Conservation (phyloP, 2,329 filamentous ascomycete species). For the Tolypocladium nubicola region DNA sequence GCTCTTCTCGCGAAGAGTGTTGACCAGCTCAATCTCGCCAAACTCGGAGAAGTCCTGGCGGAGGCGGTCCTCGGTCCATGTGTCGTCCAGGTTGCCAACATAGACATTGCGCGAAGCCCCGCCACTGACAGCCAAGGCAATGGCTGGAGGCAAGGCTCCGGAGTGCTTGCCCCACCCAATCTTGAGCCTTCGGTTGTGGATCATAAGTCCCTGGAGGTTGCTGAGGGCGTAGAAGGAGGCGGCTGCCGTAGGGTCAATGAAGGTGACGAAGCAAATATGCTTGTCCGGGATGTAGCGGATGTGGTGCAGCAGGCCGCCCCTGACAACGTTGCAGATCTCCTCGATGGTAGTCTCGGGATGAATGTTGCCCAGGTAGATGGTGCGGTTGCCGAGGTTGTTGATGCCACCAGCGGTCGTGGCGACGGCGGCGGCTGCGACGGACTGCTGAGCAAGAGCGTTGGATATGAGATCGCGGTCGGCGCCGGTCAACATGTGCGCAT, state of each 20-base stretch:
- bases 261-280: conserved; percentile 99
- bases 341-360: conserved; percentile 98
- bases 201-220: conserved; percentile 97
- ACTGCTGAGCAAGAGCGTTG: conserved; percentile 92
- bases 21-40: conserved; percentile 95
- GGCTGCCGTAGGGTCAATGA: conserved; percentile 95
- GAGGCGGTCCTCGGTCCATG: conserved; percentile 91
- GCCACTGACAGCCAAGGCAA: conserved; percentile 89
- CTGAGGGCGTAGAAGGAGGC: conserved; percentile 96
- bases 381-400: conserved; percentile 94
- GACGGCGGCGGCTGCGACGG: conserved; percentile 90
- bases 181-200: conserved; percentile 94
- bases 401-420: conserved; percentile 94
- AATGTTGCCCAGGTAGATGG: conserved; percentile 96
- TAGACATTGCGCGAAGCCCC: conserved; percentile 98
- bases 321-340: conserved; percentile 98
- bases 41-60: conserved; percentile 96
- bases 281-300: conserved; percentile 99
- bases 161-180: conserved; percentile 99
- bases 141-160: conserved; percentile 86
- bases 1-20: conserved; percentile 94
- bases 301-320: conserved; percentile 90
- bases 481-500: conserved; percentile 91
- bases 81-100: conserved; percentile 93
- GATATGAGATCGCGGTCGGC: conserved; percentile 95